Evolutionary conservation across 495 filamentous ascomycete species (phyloP), one percentile per base, ranked within the genome.

Genomic region (Aspergillus wentii): DNA sequence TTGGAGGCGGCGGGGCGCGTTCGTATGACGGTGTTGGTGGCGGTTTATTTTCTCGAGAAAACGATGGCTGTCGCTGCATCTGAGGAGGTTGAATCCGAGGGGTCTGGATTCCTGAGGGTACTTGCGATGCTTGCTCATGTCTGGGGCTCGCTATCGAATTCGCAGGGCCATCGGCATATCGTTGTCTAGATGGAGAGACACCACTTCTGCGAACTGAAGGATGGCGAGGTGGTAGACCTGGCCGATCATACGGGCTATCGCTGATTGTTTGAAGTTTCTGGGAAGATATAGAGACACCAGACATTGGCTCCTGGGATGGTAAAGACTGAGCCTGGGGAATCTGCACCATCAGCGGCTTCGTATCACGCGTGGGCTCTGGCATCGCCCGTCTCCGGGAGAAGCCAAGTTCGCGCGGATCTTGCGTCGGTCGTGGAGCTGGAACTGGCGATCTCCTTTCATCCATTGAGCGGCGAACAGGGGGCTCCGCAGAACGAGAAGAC

Each of bases 191-290:
- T 7, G 66, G 60, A 1, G 62, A 66, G 21, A 52, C 33, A 13
- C 46, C 51, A n/a, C 27, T 45, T 27, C 59, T 38, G 1, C 48
- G 59, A 3, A 48, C 42, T 2, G 53, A 52, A 1, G 48, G 34
- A 27, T 62, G 58, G 15, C 82, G 72, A 15, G 70, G 74, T 15
- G 83, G 83, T 20, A 88, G 66, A 16, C 71, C 68, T 6, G 83
- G 83, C 17, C 74, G 73, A 13, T 71, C 65, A 21, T 78, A 68
- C 3, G 71, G 69, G 28, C 43, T 52, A 34, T 73, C 67, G 21
- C 49, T 56, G 2, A 38, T 56, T 2, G 40, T 46, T 16, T 51
- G 48, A 8, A 42, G 14, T 17, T 48, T 34, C 25, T 55, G 49
- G 0, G 57, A 48, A 13, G 58, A 59, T 11, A 61, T 34, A 8